Evolutionary conservation across 176 grass and related monocot species (phyloP).

Genomic region (Oryza coarctata): DNA sequence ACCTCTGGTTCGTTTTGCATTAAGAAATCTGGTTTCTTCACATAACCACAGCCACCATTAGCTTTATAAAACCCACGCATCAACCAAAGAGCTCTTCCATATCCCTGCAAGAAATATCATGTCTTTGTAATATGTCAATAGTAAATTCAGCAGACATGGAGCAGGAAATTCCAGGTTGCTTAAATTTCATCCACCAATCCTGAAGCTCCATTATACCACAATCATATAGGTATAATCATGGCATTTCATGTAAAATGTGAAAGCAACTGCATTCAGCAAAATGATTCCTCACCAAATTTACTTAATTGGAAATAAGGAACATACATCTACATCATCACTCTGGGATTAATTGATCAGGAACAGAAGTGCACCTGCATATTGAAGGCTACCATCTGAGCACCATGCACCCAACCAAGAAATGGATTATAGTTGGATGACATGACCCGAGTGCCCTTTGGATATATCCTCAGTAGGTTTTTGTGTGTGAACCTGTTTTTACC

Average conservation of each 20-base stretch:
- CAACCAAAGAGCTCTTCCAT: slow-evolving; percentile 92
- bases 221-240: neutral
- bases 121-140: neutral
- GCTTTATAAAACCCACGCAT: slow-evolving; percentile 98
- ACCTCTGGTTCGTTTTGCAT: slow-evolving; percentile 62
- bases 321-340: neutral
- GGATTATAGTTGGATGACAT: slow-evolving; percentile 96
- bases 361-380: slow-evolving; percentile 85
- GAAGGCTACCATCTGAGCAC: slow-evolving; percentile 97
- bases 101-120: slow-evolving; percentile 59
- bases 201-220: neutral
- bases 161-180: neutral
- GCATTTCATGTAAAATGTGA: slow-evolving; percentile 5
- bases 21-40: slow-evolving; percentile 96
- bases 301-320: neutral
- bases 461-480: slow-evolving; percentile 88
- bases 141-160: slow-evolving; percentile 1
- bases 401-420: slow-evolving; percentile 87
- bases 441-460: slow-evolving; percentile 73
- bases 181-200: neutral
- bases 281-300: neutral
- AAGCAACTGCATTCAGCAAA: neutral
- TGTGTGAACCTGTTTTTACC: slow-evolving; percentile 71
- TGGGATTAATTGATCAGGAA: neutral
- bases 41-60: slow-evolving; percentile 85